Evolutionary conservation across 257 asterid genomes (phyloP), one percentile per base, ranked within the genome.

Genomic region (Jacaranda mimosifolia): DNA sequence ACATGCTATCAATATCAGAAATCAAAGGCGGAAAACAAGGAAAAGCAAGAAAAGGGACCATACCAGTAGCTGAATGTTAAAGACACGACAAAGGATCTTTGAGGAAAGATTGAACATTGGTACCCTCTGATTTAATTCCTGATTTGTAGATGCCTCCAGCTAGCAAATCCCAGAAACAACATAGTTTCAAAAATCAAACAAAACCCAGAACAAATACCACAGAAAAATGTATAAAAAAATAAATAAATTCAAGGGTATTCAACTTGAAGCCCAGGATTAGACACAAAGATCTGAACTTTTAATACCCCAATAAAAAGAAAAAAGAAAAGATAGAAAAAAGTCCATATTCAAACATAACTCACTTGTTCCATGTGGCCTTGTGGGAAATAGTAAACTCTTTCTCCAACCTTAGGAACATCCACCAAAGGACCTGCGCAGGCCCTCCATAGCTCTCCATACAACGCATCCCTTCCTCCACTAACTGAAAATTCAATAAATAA

Each of bases 321-420:
- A 14, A 10, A 42, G 2, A 53, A 18, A 32, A 18, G 63, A 7
- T 9, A 26, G 32, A 38, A 36, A 43, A 15, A 35, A 18, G 21
- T 56, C 35, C 58, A 79, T 36, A 80, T 48, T 43, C 77, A 82
- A 59, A 43, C 46, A 74, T 21, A 17, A 74, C 93, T 82, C 77
- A 95, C 99, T 84, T 96, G 99, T 58, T 96, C 99, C 97, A 96
- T 93, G 81, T 90, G 99, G n/a, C 99, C 99, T 78, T 96, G 99
- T 17, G 98, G 98, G 46, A 96, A 96, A 84, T 96, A 96, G 80
- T 86, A 96, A 70, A 96, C 98, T 55, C 84, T 90, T 70, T 96
- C 98, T 40, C 64, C 75, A 62, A n/a, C 75, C 80, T 79, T 93
- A 32, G 99, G 98, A 73, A 96, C 86, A 85, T 93, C 97, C 65